A percentile compares a stretch with the other conserved stretches of the same genome.
Conservation (phyloP, 2,329 filamentous ascomycete genomes). For the Venturia nashicola region DNA sequence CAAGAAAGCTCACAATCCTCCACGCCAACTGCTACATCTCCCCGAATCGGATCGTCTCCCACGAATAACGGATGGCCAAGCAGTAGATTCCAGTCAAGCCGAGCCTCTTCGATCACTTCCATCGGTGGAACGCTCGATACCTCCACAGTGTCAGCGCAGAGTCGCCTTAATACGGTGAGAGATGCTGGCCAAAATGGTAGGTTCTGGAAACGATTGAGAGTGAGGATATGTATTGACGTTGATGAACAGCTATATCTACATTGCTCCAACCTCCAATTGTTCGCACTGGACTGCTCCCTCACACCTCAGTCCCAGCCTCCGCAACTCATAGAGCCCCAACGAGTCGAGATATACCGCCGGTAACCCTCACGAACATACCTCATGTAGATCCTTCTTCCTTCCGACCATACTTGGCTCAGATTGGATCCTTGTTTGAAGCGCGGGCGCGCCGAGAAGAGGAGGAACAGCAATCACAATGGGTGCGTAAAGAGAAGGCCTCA, state of each 20-base stretch:
- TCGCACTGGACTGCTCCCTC: slow-evolving; percentile 72
- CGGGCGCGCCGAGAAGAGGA: slow-evolving; percentile 70
- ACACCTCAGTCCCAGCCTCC: slow-evolving; percentile 54
- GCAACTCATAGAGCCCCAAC: slow-evolving; percentile 73
- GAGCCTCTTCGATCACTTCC: slow-evolving; percentile 67
- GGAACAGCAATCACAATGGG: slow-evolving; percentile 44
- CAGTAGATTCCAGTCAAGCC: background rate
- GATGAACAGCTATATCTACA: slow-evolving; percentile 65
- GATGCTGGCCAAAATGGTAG: slow-evolving; percentile 78
- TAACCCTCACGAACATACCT: slow-evolving; percentile 77
- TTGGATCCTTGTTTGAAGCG: slow-evolving; percentile 79
- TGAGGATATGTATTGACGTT: background rate
- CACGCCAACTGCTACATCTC: background rate
- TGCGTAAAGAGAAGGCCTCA: slow-evolving; percentile 31
- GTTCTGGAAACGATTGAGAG: background rate
- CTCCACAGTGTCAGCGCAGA: slow-evolving; percentile 36
- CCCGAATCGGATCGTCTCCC: background rate
- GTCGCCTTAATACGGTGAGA: slow-evolving; percentile 45
- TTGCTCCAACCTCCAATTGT: slow-evolving; percentile 85
- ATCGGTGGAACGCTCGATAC: slow-evolving; percentile 74
- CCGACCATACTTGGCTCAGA: slow-evolving; percentile 69
- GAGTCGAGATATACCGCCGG: slow-evolving; percentile 80
- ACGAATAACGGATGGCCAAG: slow-evolving; percentile 4
- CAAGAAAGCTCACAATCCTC: background rate
- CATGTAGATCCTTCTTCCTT: slow-evolving; percentile 73